A percentile compares a stretch with the other conserved stretches of the same genome.
These are phyloP conservation scores for Entrophospora sp. DNA, from an alignment of 192 early-diverging fungal genomes.

Conservation along the genomic window DNA sequence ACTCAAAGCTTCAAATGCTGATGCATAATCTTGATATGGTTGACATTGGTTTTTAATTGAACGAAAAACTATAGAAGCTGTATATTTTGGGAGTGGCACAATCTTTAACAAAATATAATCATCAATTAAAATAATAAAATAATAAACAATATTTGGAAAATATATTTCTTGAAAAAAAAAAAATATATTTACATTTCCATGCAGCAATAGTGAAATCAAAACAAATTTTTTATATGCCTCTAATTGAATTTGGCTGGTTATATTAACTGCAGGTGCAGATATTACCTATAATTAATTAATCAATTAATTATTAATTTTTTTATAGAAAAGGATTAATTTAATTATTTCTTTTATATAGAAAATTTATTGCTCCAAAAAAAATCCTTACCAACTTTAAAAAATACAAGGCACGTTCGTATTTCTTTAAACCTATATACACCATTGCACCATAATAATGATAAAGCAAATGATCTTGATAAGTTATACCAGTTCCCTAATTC, in stretches of 20 bases:
- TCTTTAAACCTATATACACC: constrained; percentile 57
- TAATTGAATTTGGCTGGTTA: constrained; percentile 60
- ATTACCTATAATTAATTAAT: constrained; percentile 48
- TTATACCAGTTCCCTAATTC: constrained; percentile 35
- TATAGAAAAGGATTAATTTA: not conserved
- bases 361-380: too few species aligned
- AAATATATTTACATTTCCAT: constrained; percentile 39
- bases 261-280: constrained; percentile 54
- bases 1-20: constrained; percentile 45
- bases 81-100: constrained; percentile 41
- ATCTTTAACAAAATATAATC: constrained; percentile 25
- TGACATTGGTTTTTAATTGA: constrained; percentile 26
- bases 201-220: constrained; percentile 50
- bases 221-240: constrained; percentile 67
- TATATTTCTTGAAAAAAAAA: too few species aligned
- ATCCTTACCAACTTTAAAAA: constrained; percentile 51
- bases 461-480: constrained; percentile 47
- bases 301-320: too few species aligned
- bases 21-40: constrained; percentile 51
- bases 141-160: too few species aligned
- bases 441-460: constrained; percentile 78
- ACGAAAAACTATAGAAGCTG: constrained; percentile 36
- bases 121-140: too few species aligned
- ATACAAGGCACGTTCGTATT: constrained; percentile 52
- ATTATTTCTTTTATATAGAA: too few species aligned